Base-by-base conservation (phyloP, 345 rosid species). In the Hibiscus tridactylites region DNA sequence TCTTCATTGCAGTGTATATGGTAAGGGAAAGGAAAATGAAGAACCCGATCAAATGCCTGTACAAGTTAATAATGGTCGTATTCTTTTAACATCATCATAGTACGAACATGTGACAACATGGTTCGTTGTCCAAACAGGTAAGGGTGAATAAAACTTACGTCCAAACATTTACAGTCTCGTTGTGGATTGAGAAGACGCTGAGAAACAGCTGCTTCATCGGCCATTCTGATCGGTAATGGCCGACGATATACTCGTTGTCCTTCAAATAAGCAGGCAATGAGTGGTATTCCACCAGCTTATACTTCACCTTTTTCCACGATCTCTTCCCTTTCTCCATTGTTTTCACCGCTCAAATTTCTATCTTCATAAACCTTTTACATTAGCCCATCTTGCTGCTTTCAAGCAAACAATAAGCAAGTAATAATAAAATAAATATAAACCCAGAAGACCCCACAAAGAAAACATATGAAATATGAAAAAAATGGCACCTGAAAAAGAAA, bases 1-100 rank as follows among this genome's bases (percentile, higher is more conserved):
- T 85, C 85, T 82, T 87, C 69, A 54, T 83, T 3, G 98, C 98
- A 52, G 97, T 90, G 76, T 89, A 94, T 76, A 91, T 86, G 11
- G 98, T 90, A 31, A 94, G 86, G 64, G 95, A 79, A 69, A 94
- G 92, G 83, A 94, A 94, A 75, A 94, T 70, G 83, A 94, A 94
- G 83, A 94, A 94, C 15, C 98, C 98, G 79, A 94, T 90, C 87
- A 94, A 84, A 84, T 94, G 98, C 85, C 98, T 94, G 89, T 89
- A 82, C 39, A 21, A 76, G 66, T 62, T 39, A 58, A 33, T 84
- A 39, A 42, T 9, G 46, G 46, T 9, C 2, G 2, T 42, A 42
- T 0, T 42, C 46, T 1, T 47, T 49, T 49, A 49, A 12, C 52
- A 47, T 60, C 24, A 15, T 15, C 6, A 64, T 54, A 1, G 60